These are phyloP conservation scores for Ascosphaera pollenicola DNA, from an alignment of 2,329 filamentous ascomycete genomes.

Conservation along the genomic window DNA sequence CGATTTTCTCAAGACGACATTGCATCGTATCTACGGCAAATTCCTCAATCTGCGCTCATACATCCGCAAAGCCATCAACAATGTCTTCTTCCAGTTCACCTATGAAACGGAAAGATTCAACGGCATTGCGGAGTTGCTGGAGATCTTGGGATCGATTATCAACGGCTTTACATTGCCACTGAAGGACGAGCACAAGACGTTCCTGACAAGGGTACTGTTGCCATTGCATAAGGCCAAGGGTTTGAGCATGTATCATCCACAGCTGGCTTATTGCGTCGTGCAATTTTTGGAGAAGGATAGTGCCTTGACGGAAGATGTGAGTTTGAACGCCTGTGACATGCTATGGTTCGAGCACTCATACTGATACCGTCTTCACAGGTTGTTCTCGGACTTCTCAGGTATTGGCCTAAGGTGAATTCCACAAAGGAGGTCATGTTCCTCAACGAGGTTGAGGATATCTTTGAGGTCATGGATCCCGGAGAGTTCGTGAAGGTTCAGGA, in stretches of 20 bases:
- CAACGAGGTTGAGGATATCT: slow-evolving; percentile 98
- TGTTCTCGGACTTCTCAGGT: slow-evolving; percentile 78
- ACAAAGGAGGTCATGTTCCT: slow-evolving; percentile 99
- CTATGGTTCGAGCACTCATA: neutral
- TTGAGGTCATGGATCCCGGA: slow-evolving; percentile 97
- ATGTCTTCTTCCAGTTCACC: slow-evolving; percentile 98
- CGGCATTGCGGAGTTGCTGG: slow-evolving; percentile 85
- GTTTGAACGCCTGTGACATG: slow-evolving; percentile 8
- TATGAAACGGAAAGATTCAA: slow-evolving; percentile 99
- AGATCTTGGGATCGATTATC: slow-evolving; percentile 96
- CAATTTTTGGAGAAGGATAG: slow-evolving; percentile 98
- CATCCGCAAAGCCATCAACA: slow-evolving; percentile 96
- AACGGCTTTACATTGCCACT: slow-evolving; percentile 92
- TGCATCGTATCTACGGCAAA: slow-evolving; percentile 97
- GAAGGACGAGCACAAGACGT: slow-evolving; percentile 97
- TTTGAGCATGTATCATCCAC: slow-evolving; percentile 98
- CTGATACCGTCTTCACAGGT: slow-evolving; percentile 32
- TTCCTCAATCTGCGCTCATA: slow-evolving; percentile 95
- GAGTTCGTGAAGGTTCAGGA: slow-evolving; percentile 99
- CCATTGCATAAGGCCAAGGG: slow-evolving; percentile 97
- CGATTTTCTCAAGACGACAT: slow-evolving; percentile 92
- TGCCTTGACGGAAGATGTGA: slow-evolving; percentile 82
- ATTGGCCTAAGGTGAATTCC: slow-evolving; percentile 99
- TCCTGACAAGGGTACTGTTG: slow-evolving; percentile 77
- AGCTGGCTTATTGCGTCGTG: slow-evolving; percentile 95